Evolutionary conservation across 805 yeast genomes (phyloP).

Genomic region (Pichia cabralensis): DNA sequence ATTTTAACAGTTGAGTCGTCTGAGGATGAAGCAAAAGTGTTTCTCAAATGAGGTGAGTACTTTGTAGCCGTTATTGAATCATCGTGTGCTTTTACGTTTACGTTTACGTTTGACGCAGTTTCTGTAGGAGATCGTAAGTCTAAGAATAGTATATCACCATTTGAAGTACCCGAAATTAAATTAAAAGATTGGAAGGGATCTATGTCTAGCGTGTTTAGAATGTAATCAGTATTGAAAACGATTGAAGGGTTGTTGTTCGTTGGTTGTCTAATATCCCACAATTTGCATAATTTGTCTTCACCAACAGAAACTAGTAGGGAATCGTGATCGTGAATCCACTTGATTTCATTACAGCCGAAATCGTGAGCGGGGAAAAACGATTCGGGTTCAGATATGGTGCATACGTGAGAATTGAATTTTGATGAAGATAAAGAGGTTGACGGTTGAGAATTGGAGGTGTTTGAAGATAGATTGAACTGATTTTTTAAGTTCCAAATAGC

Average conservation of each 20-base stretch:
- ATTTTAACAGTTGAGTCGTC: slow-evolving; percentile 53
- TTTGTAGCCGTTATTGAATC: slow-evolving; percentile 54
- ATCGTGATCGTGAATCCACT: slow-evolving; percentile 58
- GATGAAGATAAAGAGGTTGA: too few species aligned
- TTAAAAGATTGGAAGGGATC: slow-evolving; percentile 46
- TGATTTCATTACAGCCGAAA: slow-evolving; percentile 58
- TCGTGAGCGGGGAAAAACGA: slow-evolving; percentile 24
- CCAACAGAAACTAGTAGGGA: slow-evolving; percentile 56
- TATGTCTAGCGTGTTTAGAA: slow-evolving; percentile 47
- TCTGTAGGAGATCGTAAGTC: slow-evolving; percentile 45
- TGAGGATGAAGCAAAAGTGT: slow-evolving; percentile 58
- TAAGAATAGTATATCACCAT: slow-evolving; percentile 49
- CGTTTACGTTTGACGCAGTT: slow-evolving; percentile 22
- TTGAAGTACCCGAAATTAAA: slow-evolving; percentile 58
- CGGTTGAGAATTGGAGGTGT: slow-evolving; percentile 8
- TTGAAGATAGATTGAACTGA: slow-evolving; percentile 10
- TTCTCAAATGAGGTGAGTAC: slow-evolving; percentile 56
- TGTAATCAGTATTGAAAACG: background rate
- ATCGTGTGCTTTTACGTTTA: slow-evolving; percentile 29
- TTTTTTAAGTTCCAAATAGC: slow-evolving; percentile 55
- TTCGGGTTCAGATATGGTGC: slow-evolving; percentile 11
- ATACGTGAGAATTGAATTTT: slow-evolving; percentile 6
- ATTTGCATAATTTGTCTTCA: slow-evolving; percentile 43
- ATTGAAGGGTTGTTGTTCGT: slow-evolving; percentile 11
- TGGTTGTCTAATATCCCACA: slow-evolving; percentile 44